Percentiles rank a stretch among this genome's conserved stretches.
Evolutionary conservation across 2,329 filamentous ascomycete genomes (phyloP).

Genomic region (Raffaelea arxii): DNA sequence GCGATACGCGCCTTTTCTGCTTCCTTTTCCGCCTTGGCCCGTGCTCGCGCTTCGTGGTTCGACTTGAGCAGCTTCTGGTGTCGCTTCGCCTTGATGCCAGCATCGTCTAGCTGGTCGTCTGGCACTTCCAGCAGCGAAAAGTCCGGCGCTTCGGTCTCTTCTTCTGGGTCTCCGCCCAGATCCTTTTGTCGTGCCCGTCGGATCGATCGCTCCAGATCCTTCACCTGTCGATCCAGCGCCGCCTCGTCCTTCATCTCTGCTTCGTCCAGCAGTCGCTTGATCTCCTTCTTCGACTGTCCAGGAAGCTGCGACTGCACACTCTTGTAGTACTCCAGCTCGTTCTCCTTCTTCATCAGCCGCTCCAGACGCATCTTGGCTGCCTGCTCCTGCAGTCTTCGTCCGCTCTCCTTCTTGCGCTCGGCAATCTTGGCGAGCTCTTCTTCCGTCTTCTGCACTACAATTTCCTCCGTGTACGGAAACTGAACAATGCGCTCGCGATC

Average conservation of each 20-base stretch:
- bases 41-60: slow-evolving; percentile 82
- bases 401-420: slow-evolving; percentile 91
- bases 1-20: slow-evolving; percentile 76
- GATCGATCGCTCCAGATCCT: slow-evolving; percentile 83
- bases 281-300: slow-evolving; percentile 83
- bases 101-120: slow-evolving; percentile 89
- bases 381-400: slow-evolving; percentile 83
- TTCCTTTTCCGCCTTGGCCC: slow-evolving; percentile 95
- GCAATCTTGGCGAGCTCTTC: slow-evolving; percentile 86
- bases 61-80: slow-evolving; percentile 90
- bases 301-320: slow-evolving; percentile 64
- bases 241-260: slow-evolving; percentile 89
- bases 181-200: slow-evolving; percentile 89
- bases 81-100: slow-evolving; percentile 81
- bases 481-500: slow-evolving; percentile 84
- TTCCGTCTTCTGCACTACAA: slow-evolving; percentile 83
- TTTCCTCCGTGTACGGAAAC: slow-evolving; percentile 86
- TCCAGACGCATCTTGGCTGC: slow-evolving; percentile 96
- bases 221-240: slow-evolving; percentile 73
- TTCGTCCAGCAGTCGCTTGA: slow-evolving; percentile 71
- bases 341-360: slow-evolving; percentile 89
- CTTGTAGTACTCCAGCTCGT: slow-evolving; percentile 90
- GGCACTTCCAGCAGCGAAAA: slow-evolving; percentile 84
- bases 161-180: slow-evolving; percentile 50
- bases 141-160: slow-evolving; percentile 68